A percentile compares a stretch with the other conserved stretches of the same genome.
These are phyloP conservation scores for Litchi chinensis DNA, from an alignment of 345 rosid genomes.

Conservation along the genomic window DNA sequence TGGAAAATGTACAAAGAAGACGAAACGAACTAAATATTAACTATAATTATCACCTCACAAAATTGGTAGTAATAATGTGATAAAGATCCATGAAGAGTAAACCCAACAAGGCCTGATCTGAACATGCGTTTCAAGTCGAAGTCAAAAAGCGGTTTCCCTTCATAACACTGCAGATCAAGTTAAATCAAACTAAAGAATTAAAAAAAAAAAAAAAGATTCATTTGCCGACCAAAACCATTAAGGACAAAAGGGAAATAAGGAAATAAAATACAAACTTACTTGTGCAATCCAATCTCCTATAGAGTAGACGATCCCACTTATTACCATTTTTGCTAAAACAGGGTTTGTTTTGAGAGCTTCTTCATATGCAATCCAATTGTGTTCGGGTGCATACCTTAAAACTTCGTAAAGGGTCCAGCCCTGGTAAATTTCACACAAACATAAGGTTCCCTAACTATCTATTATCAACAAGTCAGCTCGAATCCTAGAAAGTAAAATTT, in stretches of 20 bases:
- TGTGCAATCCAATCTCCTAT: constrained; percentile 98
- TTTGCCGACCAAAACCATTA: not conserved
- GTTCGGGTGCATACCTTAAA: constrained; percentile 79
- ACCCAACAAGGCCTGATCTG: constrained; percentile 94
- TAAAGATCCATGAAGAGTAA: constrained; percentile 91
- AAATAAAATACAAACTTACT: constrained; percentile 34
- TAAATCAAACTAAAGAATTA: not conserved
- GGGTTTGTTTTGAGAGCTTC: constrained; percentile 84
- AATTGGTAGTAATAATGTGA: constrained; percentile 91
- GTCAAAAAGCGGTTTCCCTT: constrained; percentile 84
- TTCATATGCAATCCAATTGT: constrained; percentile 94
- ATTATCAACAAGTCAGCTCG: constrained; percentile 8
- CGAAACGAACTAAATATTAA: constrained; percentile 8
- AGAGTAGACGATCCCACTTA: constrained; percentile 85
- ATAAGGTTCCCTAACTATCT: not conserved
- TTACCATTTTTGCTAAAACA: constrained; percentile 92
- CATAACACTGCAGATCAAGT: constrained; percentile 61
- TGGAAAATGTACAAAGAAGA: not conserved
- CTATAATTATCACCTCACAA: constrained; percentile 62
- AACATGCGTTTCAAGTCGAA: constrained; percentile 63
- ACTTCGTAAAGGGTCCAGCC: constrained; percentile 96
- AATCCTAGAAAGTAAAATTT: not conserved
- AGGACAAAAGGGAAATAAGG: not conserved
- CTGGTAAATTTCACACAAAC: constrained; percentile 33
- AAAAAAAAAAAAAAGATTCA: not conserved